Percentiles rank a stretch among this genome's conserved stretches.
phyloP scores from a whole-genome alignment of 2,329 filamentous ascomycete genomes.

The Diaporthe humulicola region DNA sequence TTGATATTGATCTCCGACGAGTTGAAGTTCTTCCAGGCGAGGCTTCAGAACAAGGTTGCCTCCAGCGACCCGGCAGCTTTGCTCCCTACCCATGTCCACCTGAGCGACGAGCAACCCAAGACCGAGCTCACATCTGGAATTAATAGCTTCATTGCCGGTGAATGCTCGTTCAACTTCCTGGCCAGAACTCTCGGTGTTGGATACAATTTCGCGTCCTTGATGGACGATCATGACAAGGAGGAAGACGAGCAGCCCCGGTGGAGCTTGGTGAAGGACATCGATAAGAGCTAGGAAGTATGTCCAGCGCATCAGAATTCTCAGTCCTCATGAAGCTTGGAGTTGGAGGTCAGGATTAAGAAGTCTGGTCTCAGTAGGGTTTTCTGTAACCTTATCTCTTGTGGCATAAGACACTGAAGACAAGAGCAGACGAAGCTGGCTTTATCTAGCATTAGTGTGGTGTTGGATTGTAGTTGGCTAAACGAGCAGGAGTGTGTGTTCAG shows the following conservation, averaged over 20 bases:
- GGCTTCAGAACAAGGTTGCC: not conserved
- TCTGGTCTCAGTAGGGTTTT: not conserved
- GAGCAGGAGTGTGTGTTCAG: not conserved
- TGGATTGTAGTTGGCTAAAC: not conserved
- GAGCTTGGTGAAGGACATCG: not conserved
- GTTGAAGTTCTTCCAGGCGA: not conserved
- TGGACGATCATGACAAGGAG: not conserved
- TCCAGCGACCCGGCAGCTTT: not conserved
- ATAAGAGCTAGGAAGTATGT: not conserved
- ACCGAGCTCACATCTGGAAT: not conserved
- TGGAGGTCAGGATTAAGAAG: not conserved
- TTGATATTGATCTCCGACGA: constrained; percentile 2
- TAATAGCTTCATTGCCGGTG: not conserved
- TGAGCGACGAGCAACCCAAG: not conserved
- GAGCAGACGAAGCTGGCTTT: not conserved
- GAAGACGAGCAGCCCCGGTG: not conserved
- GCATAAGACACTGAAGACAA: not conserved
- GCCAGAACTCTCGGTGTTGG: not conserved
- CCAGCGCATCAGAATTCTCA: no score
- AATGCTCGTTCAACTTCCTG: not conserved
- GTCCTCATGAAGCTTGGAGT: not conserved
- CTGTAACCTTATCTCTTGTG: not conserved
- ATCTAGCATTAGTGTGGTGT: not conserved
- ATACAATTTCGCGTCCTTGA: not conserved
- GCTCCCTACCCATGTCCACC: not conserved